phyloP scores from a whole-genome alignment of 2,329 filamentous ascomycete species.

The Chrysoporthe austroafricana region DNA sequence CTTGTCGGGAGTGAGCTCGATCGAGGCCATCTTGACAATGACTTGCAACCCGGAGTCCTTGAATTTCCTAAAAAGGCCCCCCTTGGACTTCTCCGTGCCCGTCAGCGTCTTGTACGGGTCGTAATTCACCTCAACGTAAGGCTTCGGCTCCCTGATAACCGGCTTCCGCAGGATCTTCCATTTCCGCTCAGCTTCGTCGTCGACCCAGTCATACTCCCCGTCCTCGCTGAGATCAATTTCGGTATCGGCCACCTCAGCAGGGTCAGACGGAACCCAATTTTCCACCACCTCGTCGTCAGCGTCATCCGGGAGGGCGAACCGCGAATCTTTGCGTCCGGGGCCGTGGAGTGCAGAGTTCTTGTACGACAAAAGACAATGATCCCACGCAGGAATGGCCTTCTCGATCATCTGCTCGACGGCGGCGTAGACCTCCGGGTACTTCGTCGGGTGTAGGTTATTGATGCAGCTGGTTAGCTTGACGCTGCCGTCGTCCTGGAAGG shows the following conservation, averaged over 20 bases:
- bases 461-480: conserved; percentile 28
- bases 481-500: conserved; percentile 22
- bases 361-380: conserved; percentile 3
- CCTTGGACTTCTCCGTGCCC: conserved; percentile 9
- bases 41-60: conserved; percentile 53
- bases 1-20: conserved; percentile 62
- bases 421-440: conserved; percentile 24
- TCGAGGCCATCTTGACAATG: conserved; percentile 65
- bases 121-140: conserved; percentile 7
- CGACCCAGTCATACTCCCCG: conserved; percentile 18
- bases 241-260: neutral
- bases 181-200: conserved; percentile 24
- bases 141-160: conserved; percentile 4
- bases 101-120: neutral
- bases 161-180: conserved; percentile 22
- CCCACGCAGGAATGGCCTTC: conserved; percentile 14
- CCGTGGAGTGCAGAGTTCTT: neutral
- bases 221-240: conserved; percentile 20
- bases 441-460: conserved; percentile 29
- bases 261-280: conserved; percentile 12
- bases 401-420: conserved; percentile 28
- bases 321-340: conserved; percentile 10
- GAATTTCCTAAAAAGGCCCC: conserved; percentile 29
- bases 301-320: neutral
- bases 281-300: conserved; percentile 3